Conservation (phyloP, 345 rosid species). For the Draba incana region DNA sequence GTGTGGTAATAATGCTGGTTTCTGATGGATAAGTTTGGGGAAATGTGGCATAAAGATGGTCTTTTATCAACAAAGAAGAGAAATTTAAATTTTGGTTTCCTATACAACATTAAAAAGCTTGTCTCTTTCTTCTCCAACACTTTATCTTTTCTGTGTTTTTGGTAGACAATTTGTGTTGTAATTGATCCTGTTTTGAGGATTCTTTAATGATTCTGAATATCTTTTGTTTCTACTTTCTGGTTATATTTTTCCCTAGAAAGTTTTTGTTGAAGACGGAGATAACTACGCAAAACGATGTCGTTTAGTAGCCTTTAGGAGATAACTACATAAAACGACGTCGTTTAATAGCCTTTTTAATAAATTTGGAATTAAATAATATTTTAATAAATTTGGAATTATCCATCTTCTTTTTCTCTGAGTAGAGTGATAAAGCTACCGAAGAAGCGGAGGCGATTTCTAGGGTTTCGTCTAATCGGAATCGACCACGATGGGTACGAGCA, state of each 20-base stretch:
- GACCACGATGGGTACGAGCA: constrained; percentile 60
- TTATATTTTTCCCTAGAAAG: background rate
- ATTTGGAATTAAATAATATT: background rate
- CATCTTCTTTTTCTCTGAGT: constrained; percentile 27
- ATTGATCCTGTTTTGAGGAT: constrained; percentile 24
- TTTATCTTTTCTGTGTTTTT: constrained; percentile 3
- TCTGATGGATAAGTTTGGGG: constrained; percentile 21
- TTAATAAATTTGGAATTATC: constrained; percentile 9
- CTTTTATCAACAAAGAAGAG: background rate
- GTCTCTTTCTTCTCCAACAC: constrained; percentile 5
- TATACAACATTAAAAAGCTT: constrained; percentile 25
- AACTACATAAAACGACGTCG: too few relatives aligned
- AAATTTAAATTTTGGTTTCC: constrained; percentile 12
- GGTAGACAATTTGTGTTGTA: constrained; percentile 40
- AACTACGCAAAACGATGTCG: too few relatives aligned
- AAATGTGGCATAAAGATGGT: constrained; percentile 30
- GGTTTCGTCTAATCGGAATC: constrained; percentile 29
- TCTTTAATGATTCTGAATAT: background rate
- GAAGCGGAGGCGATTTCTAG: constrained; percentile 36
- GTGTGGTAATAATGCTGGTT: constrained; percentile 31
- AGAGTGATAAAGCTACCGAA: constrained; percentile 25
- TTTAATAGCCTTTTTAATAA: too few relatives aligned
- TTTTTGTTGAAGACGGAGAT: background rate
- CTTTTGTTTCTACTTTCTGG: constrained; percentile 1
- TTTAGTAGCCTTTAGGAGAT: too few relatives aligned